Evolutionary conservation across 257 asterid genomes (phyloP).

Genomic region (Primulina eburnea): DNA sequence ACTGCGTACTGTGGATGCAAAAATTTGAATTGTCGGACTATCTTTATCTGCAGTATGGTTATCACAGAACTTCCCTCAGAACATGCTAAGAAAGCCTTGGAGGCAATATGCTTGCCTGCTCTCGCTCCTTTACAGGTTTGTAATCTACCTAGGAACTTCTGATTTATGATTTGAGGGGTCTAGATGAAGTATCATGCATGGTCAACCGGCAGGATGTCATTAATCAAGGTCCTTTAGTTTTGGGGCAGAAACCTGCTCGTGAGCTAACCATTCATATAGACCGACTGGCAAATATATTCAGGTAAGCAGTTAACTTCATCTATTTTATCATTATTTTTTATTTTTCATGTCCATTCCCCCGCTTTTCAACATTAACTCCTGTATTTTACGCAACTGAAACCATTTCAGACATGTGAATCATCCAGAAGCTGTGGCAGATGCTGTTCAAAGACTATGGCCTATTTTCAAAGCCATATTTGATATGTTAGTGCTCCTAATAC

Average conservation of each 20-base stretch:
- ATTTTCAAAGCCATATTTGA: conserved; percentile 93
- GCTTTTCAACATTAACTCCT: conserved; percentile 10
- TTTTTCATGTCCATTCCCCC: conserved; percentile 20
- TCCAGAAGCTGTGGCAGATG: conserved; percentile 98
- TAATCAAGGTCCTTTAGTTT: conserved; percentile 70
- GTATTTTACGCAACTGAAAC: conserved; percentile 25
- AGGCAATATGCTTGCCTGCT: conserved; percentile 81
- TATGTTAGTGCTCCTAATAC: conserved; percentile 49
- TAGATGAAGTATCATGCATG: conserved; percentile 30
- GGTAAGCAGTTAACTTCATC: conserved; percentile 66
- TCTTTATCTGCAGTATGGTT: conserved; percentile 69
- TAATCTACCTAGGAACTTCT: conserved; percentile 29
- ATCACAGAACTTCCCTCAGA: conserved; percentile 92
- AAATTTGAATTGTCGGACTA: conserved; percentile 29
- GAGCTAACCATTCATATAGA: conserved; percentile 96
- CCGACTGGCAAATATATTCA: conserved; percentile 86
- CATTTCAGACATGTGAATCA: conserved; percentile 81
- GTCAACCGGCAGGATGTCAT: conserved; percentile 68
- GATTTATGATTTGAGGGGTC: conserved; percentile 17
- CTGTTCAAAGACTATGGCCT: conserved; percentile 96
- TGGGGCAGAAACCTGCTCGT: conserved; percentile 88
- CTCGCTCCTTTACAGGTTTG: conserved; percentile 79
- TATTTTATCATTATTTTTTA: conserved; percentile 18
- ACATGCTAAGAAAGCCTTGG: conserved; percentile 88
- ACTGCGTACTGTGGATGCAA: conserved; percentile 18